Percentiles rank a stretch among this genome's conserved stretches.
These are phyloP conservation scores for Acidiella bohemica DNA, from an alignment of 495 filamentous ascomycete genomes.

Conservation along the genomic window DNA sequence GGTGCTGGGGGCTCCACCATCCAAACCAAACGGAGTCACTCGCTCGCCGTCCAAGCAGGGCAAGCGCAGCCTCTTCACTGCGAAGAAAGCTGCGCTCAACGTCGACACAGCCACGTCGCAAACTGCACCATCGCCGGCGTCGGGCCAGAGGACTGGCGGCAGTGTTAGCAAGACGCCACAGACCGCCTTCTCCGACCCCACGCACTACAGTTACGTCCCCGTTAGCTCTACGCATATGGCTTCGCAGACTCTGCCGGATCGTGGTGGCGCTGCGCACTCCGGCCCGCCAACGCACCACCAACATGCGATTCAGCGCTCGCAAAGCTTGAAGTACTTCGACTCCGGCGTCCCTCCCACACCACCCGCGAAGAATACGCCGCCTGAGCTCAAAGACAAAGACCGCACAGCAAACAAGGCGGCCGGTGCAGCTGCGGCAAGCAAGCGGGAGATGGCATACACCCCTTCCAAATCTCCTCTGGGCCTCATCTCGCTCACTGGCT, in stretches of 20 bases:
- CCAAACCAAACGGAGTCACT: conserved; percentile 1
- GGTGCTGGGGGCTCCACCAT: conserved; percentile 16
- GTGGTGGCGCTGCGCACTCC: too few species aligned
- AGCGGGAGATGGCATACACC: background rate
- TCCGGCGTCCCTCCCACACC: conserved; percentile 18
- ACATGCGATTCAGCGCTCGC: conserved; percentile 9
- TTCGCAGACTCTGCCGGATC: conserved; percentile 3
- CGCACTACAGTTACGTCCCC: conserved; percentile 12
- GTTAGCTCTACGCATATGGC: conserved; percentile 1
- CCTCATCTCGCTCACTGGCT: conserved; percentile 9
- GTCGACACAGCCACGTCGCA: background rate
- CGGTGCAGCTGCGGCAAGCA: background rate
- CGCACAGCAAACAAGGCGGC: background rate
- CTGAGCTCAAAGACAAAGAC: conserved; percentile 11
- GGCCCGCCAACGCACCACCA: background rate
- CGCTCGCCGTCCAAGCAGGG: conserved; percentile 17
- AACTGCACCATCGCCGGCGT: background rate
- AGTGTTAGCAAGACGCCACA: conserved; percentile 10
- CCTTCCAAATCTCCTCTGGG: conserved; percentile 3
- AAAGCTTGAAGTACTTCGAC: conserved; percentile 19
- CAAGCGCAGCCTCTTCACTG: conserved; percentile 3
- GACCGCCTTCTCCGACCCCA: conserved; percentile 13
- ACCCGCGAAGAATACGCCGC: conserved; percentile 22
- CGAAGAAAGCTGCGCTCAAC: background rate
- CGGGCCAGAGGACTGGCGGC: conserved; percentile 5